Evolutionary conservation across 2,329 filamentous ascomycete species (phyloP).

Genomic region (Mycosphaerella sp.): DNA sequence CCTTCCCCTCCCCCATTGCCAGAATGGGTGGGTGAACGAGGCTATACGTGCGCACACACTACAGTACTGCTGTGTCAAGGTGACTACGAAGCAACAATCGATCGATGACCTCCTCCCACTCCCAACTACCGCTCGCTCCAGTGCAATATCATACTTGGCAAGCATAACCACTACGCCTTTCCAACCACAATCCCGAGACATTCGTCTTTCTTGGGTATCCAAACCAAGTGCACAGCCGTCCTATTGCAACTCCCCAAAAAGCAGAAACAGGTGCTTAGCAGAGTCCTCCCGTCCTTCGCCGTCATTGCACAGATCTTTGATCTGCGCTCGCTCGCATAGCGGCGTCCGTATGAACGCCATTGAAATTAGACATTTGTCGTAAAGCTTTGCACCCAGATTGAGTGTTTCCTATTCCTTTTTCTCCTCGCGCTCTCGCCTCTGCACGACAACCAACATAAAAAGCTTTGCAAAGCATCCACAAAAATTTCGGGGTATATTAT

Average conservation of each 20-base stretch:
- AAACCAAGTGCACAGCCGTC: constrained; percentile 9
- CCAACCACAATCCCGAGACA: background rate
- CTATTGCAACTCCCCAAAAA: background rate
- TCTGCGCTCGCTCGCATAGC: constrained; percentile 14
- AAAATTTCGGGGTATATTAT: constrained; percentile 25
- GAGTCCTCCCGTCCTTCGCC: constrained; percentile 5
- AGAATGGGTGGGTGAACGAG: background rate
- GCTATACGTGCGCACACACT: constrained; percentile 7
- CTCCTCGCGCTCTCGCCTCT: background rate
- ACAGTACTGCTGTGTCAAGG: background rate
- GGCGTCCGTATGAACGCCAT: constrained; percentile 15
- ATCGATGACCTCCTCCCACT: background rate
- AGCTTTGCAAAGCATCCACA: constrained; percentile 22
- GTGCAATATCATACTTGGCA: constrained; percentile 9
- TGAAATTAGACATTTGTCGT: constrained; percentile 19
- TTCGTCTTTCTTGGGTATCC: constrained; percentile 6
- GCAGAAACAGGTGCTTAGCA: background rate
- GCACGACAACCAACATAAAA: constrained; percentile 8
- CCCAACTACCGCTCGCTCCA: constrained; percentile 1
- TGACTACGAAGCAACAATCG: constrained; percentile 5
- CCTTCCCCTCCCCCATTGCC: constrained; percentile 6
- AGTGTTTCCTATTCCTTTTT: background rate
- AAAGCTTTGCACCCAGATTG: constrained; percentile 7
- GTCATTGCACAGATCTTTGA: background rate
- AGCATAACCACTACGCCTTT: constrained; percentile 2